phyloP scores from a whole-genome alignment of 208 protist species.

The Leishmania major region DNA sequence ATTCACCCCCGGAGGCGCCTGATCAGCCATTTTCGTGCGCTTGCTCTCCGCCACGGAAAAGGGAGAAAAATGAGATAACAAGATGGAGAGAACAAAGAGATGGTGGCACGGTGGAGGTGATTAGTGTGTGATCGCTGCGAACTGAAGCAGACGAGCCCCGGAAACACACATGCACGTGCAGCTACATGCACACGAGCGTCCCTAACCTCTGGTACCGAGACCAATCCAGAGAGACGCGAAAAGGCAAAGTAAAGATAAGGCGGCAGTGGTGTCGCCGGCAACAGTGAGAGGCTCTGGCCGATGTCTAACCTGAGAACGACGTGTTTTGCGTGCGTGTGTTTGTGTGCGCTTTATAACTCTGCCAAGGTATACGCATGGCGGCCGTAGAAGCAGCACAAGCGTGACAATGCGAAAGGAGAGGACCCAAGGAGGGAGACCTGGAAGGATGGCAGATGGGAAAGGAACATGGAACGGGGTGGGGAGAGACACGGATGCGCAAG shows the following conservation, averaged over 20 bases:
- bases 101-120: background rate
- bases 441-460: background rate
- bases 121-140: background rate
- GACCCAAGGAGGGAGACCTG: background rate
- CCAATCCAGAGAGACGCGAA: background rate
- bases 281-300: background rate
- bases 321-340: background rate
- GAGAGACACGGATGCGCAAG: background rate
- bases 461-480: background rate
- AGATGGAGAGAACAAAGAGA: background rate
- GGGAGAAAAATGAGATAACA: background rate
- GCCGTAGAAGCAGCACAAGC: background rate
- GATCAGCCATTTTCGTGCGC: conserved; percentile 20
- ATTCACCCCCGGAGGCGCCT: conserved; percentile 66
- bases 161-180: background rate
- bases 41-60: background rate
- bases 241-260: background rate
- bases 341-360: background rate
- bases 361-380: background rate
- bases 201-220: background rate
- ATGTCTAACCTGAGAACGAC: background rate
- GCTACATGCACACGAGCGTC: background rate
- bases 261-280: background rate
- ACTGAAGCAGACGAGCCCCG: background rate
- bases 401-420: background rate